phyloP scores from a whole-genome alignment of 495 filamentous ascomycete genomes.

The Hyaloscypha variabilis region DNA sequence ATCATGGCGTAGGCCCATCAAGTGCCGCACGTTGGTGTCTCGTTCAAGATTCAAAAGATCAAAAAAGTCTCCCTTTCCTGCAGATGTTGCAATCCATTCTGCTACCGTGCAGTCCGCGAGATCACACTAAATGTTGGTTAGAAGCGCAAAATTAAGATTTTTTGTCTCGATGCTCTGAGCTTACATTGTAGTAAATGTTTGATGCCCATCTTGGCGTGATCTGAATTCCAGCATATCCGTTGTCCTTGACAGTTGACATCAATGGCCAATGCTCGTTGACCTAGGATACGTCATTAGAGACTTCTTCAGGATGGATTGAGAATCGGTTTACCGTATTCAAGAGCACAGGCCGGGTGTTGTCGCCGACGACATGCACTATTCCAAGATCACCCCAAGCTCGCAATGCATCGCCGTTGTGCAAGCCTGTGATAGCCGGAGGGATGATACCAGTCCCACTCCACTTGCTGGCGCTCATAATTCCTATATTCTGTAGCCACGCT shows the following conservation, averaged over 20 bases:
- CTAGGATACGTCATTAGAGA: too few relatives aligned
- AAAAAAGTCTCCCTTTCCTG: constrained; percentile 45
- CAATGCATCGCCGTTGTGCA: constrained; percentile 67
- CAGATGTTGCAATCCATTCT: constrained; percentile 65
- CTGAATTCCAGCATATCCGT: constrained; percentile 60
- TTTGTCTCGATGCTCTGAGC: too few relatives aligned
- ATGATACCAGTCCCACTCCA: constrained; percentile 59
- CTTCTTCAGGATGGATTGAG: too few relatives aligned
- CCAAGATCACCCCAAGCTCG: constrained; percentile 60
- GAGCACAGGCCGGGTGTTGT: constrained; percentile 59
- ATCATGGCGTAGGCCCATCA: constrained; percentile 57
- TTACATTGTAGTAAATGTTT: constrained; percentile 63
- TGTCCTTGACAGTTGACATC: constrained; percentile 48
- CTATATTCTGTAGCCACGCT: constrained; percentile 55
- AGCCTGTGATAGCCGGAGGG: constrained; percentile 64
- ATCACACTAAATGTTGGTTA: too few relatives aligned
- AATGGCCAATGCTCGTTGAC: constrained; percentile 51
- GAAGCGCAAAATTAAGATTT: too few relatives aligned
- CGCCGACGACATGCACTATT: constrained; percentile 62
- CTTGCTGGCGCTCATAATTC: constrained; percentile 41
- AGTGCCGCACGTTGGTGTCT: constrained; percentile 54
- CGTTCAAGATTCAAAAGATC: constrained; percentile 52
- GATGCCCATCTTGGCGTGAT: constrained; percentile 65
- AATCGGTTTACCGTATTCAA: too few relatives aligned
- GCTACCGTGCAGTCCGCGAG: constrained; percentile 54